phyloP scores from a whole-genome alignment of 1,284 basidiomycete genomes.

The Exobasidium rhododendri region DNA sequence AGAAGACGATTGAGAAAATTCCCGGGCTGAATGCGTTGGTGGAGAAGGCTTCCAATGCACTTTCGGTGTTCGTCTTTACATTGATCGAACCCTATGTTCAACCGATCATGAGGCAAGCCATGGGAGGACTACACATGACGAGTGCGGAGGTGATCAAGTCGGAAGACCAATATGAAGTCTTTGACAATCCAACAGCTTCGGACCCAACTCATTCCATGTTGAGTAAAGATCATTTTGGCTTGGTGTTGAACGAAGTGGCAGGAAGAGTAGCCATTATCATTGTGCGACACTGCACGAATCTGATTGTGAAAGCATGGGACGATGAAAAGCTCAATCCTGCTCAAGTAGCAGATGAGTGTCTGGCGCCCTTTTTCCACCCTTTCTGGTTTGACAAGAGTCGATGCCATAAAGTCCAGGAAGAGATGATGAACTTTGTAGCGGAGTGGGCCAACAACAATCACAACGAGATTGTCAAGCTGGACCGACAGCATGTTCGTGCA shows the following conservation, averaged over 20 bases:
- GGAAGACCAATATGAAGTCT: constrained; percentile 56
- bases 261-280: constrained; percentile 56
- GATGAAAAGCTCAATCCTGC: constrained; percentile 26
- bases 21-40: constrained; percentile 65
- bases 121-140: constrained; percentile 49
- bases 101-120: constrained; percentile 47
- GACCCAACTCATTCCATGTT: constrained; percentile 54
- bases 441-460: constrained; percentile 34
- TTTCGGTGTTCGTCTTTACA: constrained; percentile 41
- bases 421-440: constrained; percentile 47
- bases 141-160: constrained; percentile 53
- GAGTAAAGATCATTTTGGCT: constrained; percentile 53
- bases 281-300: constrained; percentile 64
- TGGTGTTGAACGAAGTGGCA: constrained; percentile 55
- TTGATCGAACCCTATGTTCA: constrained; percentile 56
- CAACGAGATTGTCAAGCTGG: constrained; percentile 34
- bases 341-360: constrained; percentile 40
- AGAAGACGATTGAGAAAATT: constrained; percentile 71
- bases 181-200: constrained; percentile 46
- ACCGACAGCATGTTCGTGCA: constrained; percentile 31
- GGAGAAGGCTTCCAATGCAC: constrained; percentile 74
- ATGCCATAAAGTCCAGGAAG: constrained; percentile 33
- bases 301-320: constrained; percentile 77
- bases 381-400: constrained; percentile 36
- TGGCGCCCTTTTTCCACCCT: constrained; percentile 47